Evolutionary conservation across 2,329 filamentous ascomycete species (phyloP), one percentile per base, ranked within the genome.

Genomic region (Aureobasidium sp.): DNA sequence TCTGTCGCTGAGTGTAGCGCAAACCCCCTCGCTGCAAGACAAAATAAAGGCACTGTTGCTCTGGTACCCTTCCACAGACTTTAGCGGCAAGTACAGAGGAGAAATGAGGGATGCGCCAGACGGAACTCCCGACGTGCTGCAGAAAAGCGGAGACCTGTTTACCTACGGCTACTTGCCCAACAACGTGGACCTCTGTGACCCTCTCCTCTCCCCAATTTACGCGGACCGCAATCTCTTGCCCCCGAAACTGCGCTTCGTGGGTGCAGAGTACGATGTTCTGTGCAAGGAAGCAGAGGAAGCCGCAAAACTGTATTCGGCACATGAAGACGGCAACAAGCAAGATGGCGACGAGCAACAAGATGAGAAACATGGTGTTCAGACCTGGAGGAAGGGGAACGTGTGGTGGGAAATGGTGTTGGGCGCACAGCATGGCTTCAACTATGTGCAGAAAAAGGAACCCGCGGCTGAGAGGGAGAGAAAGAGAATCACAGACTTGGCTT

Each of bases 351-450:
- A 1, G 6, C 22, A 39, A 29, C n/a, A 29, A 2, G 57, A 52
- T 7, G 4, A 60, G 11, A 35, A 9, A 8, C 47, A 50, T 12
- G 47, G 47, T 1, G 47, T 59, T 2, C 14, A 59, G 11, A 59
- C 27, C 8, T 60, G 57, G 57, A 50, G 29, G 12, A 35, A 29
- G 5, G 57, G 57, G 2, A 35, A 35, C 7, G 27, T 60, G 12
- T 40, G 35, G 45, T 60, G 57, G 57, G 42, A 42, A 8, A 35
- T 19, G 27, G 57, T 60, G n/a, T 35, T 52, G 57, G 57, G 19
- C 3, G 57, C 47, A 6, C 57, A 60, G 29, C 57, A 60, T 37
- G 57, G 45, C 1, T 60, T 60, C 19, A 60, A 60, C 22, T 50
- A 50, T 35, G 24, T 60, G 1, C 52, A n/a, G 12, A 60, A 60